Evolutionary conservation across 176 grass and related monocot genomes (phyloP).

Genomic region (Rhynchospora pubera): DNA sequence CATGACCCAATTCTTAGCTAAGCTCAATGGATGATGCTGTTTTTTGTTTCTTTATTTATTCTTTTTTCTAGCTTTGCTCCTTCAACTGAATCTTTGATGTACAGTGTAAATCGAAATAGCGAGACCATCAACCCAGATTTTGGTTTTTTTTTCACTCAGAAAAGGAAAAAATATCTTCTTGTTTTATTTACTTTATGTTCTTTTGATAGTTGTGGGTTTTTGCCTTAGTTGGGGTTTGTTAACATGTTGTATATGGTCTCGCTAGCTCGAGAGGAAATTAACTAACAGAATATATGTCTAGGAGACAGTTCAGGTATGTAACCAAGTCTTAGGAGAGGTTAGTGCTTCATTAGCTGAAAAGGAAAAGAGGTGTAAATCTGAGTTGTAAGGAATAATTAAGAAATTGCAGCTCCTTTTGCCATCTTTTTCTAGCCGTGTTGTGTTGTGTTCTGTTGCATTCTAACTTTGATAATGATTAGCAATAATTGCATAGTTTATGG

Average conservation of each 20-base stretch:
- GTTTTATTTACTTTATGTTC: neutral
- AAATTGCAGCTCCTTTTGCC: constrained; percentile 12
- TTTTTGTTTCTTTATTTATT: neutral
- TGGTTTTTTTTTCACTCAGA: neutral
- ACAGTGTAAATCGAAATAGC: constrained; percentile 73
- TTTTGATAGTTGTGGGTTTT: neutral
- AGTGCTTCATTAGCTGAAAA: neutral
- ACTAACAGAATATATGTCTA: constrained; percentile 9
- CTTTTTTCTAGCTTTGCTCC: neutral
- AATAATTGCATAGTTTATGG: neutral
- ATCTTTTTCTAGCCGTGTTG: neutral
- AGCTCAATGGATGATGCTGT: constrained; percentile 60
- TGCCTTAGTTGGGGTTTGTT: constrained; percentile 3
- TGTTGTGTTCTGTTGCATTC: neutral
- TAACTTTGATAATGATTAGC: neutral
- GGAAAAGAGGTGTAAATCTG: constrained; percentile 6
- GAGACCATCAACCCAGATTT: constrained; percentile 3
- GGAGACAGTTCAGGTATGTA: constrained; percentile 17
- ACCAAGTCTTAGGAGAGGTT: constrained; percentile 6
- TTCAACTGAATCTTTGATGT: constrained; percentile 34
- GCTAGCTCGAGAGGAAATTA: constrained; percentile 1
- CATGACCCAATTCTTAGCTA: constrained; percentile 66
- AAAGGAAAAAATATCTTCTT: neutral
- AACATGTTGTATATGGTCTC: constrained; percentile 16
- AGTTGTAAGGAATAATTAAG: neutral